These are phyloP conservation scores for Glycine soja DNA, from an alignment of 306 rosid genomes.

Conservation along the genomic window DNA sequence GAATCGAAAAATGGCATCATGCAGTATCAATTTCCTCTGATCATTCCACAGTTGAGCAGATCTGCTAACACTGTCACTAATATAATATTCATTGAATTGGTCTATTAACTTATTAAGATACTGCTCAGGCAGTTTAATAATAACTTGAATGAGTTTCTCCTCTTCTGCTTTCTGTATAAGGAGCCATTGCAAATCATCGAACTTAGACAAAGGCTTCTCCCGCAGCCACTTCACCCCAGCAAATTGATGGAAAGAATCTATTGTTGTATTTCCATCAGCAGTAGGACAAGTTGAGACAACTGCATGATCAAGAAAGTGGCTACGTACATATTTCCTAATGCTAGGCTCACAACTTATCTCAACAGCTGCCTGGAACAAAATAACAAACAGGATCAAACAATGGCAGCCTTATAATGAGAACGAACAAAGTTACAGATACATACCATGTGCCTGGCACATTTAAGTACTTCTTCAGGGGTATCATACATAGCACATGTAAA, in stretches of 20 bases:
- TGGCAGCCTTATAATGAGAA: slow-evolving; percentile 10
- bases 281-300: slow-evolving; percentile 93
- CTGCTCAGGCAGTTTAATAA: slow-evolving; percentile 85
- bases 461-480: slow-evolving; percentile 90
- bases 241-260: slow-evolving; percentile 93
- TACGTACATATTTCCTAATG: slow-evolving; percentile 87
- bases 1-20: slow-evolving; percentile 82
- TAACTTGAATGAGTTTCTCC: slow-evolving; percentile 89
- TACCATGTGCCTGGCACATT: slow-evolving; percentile 98
- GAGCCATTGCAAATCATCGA: slow-evolving; percentile 96
- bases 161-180: slow-evolving; percentile 98
- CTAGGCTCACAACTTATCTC: slow-evolving; percentile 99
- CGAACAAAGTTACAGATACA: slow-evolving; percentile 29
- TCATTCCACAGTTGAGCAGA: slow-evolving; percentile 99
- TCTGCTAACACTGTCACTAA: slow-evolving; percentile 96
- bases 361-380: slow-evolving; percentile 85
- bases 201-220: slow-evolving; percentile 82
- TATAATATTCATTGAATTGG: slow-evolving; percentile 88
- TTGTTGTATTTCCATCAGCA: slow-evolving; percentile 71
- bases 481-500: slow-evolving; percentile 88
- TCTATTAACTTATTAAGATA: slow-evolving; percentile 71
- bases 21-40: slow-evolving; percentile 90
- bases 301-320: slow-evolving; percentile 82
- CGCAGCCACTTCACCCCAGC: slow-evolving; percentile 91
- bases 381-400: slow-evolving; percentile 19